Conservation (phyloP, 1,139 yeast genomes). For the Geotrichum siamense region DNA sequence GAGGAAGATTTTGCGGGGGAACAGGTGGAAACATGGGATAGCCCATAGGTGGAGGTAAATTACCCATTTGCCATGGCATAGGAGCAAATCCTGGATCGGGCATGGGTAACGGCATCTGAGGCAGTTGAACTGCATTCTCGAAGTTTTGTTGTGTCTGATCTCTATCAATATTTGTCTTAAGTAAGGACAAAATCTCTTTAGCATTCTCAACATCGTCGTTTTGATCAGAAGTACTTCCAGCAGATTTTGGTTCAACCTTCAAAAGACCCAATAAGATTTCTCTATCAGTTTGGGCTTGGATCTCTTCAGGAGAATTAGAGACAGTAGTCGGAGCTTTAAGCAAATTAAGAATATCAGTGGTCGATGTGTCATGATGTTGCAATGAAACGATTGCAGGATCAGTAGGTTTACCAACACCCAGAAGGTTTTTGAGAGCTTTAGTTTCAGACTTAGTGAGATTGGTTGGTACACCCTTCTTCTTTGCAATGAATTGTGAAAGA, state of each 20-base stretch:
- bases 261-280: constrained; percentile 30
- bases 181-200: constrained; percentile 30
- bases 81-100: neutral
- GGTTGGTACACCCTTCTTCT: constrained; percentile 30
- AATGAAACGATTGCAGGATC: neutral
- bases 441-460: constrained; percentile 30
- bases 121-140: neutral
- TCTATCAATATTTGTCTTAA: constrained; percentile 25
- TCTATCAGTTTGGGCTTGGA: constrained; percentile 21
- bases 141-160: constrained; percentile 17
- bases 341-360: constrained; percentile 24
- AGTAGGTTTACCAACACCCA: constrained; percentile 14
- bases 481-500: constrained; percentile 29
- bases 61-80: neutral
- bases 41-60: constrained; percentile 2
- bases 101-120: neutral
- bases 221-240: constrained; percentile 13
- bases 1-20: constrained; percentile 1
- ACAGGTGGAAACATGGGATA: constrained; percentile 10
- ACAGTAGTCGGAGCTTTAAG: constrained; percentile 19
- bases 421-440: constrained; percentile 30
- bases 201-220: constrained; percentile 29
- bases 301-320: constrained; percentile 1
- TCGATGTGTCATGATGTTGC: neutral
- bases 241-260: constrained; percentile 18